phyloP scores from a whole-genome alignment of 495 filamentous ascomycete genomes.

The Oidiodendron maius region DNA sequence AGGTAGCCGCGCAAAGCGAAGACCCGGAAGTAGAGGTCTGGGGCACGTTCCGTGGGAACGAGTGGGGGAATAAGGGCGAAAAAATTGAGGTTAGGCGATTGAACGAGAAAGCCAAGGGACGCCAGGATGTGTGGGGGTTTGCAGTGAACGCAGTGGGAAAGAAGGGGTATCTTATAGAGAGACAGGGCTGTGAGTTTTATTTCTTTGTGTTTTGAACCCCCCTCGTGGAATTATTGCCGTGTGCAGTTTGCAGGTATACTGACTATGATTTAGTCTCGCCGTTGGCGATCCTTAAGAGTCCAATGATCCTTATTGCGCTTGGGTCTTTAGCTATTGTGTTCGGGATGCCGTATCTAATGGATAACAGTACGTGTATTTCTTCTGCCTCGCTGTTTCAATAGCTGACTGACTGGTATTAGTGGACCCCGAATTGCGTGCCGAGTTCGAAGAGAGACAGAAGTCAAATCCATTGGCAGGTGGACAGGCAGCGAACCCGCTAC shows the following conservation, averaged over 20 bases:
- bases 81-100: slow-evolving; percentile 35
- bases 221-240: too few species aligned
- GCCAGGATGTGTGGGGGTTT: slow-evolving; percentile 28
- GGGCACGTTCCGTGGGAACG: slow-evolving; percentile 84
- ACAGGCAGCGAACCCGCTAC: slow-evolving; percentile 40
- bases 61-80: slow-evolving; percentile 77
- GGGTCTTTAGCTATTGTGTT: slow-evolving; percentile 75
- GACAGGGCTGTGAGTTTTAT: slow-evolving; percentile 64
- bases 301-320: slow-evolving; percentile 88
- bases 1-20: slow-evolving; percentile 1
- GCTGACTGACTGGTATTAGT: slow-evolving; percentile 45
- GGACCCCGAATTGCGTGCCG: slow-evolving; percentile 88
- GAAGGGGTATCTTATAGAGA: slow-evolving; percentile 69
- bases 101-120: slow-evolving; percentile 12
- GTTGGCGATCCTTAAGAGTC: slow-evolving; percentile 76
- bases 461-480: slow-evolving; percentile 50
- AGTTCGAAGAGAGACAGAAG: slow-evolving; percentile 87
- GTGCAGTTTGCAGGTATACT: slow-evolving; percentile 2
- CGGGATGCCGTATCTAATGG: slow-evolving; percentile 88
- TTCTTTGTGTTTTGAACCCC: too few species aligned
- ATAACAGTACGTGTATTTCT: slow-evolving; percentile 70
- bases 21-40: slow-evolving; percentile 53
- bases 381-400: background rate
- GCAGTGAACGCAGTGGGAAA: slow-evolving; percentile 53
- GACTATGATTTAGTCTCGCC: slow-evolving; percentile 39